A percentile compares a stretch with the other conserved stretches of the same genome.
phyloP scores from a whole-genome alignment of 768 basidiomycete species.

The Fibroporia radiculosa region DNA sequence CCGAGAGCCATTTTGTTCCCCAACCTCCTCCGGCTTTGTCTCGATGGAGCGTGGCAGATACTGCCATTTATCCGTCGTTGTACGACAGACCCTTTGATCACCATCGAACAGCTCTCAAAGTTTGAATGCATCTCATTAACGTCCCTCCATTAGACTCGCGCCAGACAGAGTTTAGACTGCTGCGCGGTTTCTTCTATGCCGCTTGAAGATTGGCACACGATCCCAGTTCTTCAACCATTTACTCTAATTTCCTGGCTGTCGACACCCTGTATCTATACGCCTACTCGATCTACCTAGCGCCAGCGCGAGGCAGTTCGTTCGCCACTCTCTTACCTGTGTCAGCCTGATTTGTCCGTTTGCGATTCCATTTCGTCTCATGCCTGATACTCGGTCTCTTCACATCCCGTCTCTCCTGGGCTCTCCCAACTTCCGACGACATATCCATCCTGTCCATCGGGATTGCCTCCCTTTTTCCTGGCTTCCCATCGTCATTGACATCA shows the following conservation, averaged over 20 bases:
- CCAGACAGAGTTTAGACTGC: conserved; percentile 20
- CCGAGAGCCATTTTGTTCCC: conserved; percentile 32
- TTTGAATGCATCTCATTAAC: conserved; percentile 10
- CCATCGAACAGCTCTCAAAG: conserved; percentile 17
- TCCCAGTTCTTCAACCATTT: conserved; percentile 14
- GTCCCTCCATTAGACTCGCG: conserved; percentile 13
- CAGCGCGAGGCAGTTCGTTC: conserved; percentile 29
- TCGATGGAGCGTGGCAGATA: conserved; percentile 9
- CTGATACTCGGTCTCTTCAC: conserved; percentile 17
- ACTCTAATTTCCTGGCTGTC: conserved; percentile 18
- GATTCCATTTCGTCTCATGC: conserved; percentile 17
- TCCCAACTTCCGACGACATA: conserved; percentile 39
- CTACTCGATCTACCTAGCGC: conserved; percentile 20
- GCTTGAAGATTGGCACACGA: conserved; percentile 8
- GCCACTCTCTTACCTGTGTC: conserved; percentile 32
- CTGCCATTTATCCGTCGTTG: conserved; percentile 15
- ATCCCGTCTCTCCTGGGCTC: conserved; percentile 16
- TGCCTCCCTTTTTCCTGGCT: conserved; percentile 23
- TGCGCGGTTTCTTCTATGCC: conserved; percentile 9
- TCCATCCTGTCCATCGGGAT: conserved; percentile 54
- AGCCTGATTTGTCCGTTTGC: conserved; percentile 21
- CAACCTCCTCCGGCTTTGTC: conserved; percentile 22
- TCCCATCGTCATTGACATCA: conserved; percentile 19
- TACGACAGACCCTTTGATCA: conserved; percentile 20
- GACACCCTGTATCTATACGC: conserved; percentile 14